Evolutionary conservation across 139 green algal genomes (phyloP), one percentile per base, ranked within the genome.

Genomic region (Chlorella sorokiniana): DNA sequence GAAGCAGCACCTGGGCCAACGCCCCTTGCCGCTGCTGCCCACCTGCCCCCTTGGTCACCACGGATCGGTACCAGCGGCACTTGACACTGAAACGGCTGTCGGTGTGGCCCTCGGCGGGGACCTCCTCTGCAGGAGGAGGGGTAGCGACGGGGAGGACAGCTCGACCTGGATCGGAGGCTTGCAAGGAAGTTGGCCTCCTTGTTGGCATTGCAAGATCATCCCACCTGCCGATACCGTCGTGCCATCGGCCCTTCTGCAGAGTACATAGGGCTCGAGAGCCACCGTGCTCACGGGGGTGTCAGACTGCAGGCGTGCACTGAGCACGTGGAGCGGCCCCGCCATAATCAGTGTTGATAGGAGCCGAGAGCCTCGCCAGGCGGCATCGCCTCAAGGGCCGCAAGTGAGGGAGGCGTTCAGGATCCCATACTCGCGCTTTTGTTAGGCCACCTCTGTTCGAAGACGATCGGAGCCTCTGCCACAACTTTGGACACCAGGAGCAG

Each of bases 41-140:
- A 86, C 82, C 79, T 88, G 84, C 22, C 91, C 89, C 90, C 45
- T 94, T 91, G 44, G 92, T 92, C 25, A 94, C 81, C 4, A 92
- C 92, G 51, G 90, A 94, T 18, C 96, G 91, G 83, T 95, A 98
- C 96, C 96, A 99, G 23, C 94, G 83, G 45, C 86, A 95, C 44
- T 93, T 91, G 40, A 98, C 79, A 79, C 91, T 90, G 87, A 92
- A 97, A 44, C 89, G 82, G 64, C 81, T 45, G 56, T 88, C 89
- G n/a, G 79, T 68, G n/a, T 86, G 78, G 9, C 91, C 93, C 73
- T 96, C 92, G 70, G 96, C 88, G 1, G 93, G 88, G 38, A 97
- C 84, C 81, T 98, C 93, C 31, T 97, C 93, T 41, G 93, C 92
- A 69, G 45, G 27, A 38, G 20, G 18, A 25, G 29, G 27, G 23